Evolutionary conservation across 2,329 filamentous ascomycete species (phyloP).

Genomic region (Aureobasidium leucospermi): DNA sequence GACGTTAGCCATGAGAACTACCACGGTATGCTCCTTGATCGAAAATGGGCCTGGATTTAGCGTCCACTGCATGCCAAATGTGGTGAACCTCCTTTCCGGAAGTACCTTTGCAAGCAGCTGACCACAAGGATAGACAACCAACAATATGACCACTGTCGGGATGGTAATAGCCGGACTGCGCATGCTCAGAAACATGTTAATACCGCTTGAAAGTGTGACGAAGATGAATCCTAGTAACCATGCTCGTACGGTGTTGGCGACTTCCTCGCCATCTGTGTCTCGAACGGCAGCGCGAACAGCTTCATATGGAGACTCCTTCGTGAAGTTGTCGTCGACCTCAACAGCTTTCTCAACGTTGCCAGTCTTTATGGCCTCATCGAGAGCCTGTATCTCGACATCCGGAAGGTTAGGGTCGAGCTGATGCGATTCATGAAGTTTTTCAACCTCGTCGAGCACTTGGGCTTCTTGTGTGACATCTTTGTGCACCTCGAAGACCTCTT

Average conservation of each 20-base stretch:
- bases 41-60: slow-evolving; percentile 48
- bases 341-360: background rate
- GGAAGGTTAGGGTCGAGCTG: background rate
- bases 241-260: slow-evolving; percentile 23
- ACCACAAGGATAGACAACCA: slow-evolving; percentile 77
- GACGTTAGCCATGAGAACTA: slow-evolving; percentile 25
- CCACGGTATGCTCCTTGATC: slow-evolving; percentile 50
- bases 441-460: background rate
- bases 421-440: background rate
- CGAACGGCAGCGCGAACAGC: background rate
- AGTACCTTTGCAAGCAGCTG: slow-evolving; percentile 68
- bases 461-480: background rate
- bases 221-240: slow-evolving; percentile 28
- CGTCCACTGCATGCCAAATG: slow-evolving; percentile 16
- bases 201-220: slow-evolving; percentile 22
- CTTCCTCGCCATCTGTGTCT: background rate
- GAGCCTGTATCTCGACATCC: background rate
- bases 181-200: slow-evolving; percentile 27
- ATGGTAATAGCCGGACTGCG: slow-evolving; percentile 21
- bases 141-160: slow-evolving; percentile 33
- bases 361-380: background rate
- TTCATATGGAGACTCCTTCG: background rate
- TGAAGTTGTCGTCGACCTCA: background rate
- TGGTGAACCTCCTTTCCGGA: slow-evolving; percentile 40
- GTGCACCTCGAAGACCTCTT: background rate